phyloP scores from a whole-genome alignment of 768 basidiomycete species.

The Floccularia luteovirens region DNA sequence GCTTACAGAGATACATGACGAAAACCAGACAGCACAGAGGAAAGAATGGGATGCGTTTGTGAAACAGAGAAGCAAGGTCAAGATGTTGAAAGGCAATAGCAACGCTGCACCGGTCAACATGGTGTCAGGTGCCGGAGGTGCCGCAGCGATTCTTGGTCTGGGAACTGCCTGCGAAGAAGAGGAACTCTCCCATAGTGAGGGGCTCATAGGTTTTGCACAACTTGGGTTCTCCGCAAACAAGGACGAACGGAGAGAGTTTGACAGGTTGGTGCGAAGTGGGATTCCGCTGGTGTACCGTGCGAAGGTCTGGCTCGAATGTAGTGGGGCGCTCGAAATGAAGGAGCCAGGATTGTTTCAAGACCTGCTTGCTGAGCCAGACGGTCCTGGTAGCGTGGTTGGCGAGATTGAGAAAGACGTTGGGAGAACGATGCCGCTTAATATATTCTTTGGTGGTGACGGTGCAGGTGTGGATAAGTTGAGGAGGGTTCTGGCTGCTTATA shows the following conservation, averaged over 20 bases:
- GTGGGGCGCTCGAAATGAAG: constrained; percentile 60
- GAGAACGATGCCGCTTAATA: constrained; percentile 86
- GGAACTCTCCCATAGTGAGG: constrained; percentile 75
- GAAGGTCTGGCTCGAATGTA: constrained; percentile 91
- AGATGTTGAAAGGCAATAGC: constrained; percentile 21
- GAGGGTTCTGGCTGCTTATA: constrained; percentile 86
- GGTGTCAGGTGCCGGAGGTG: constrained; percentile 25
- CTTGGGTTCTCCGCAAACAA: constrained; percentile 72
- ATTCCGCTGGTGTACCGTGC: constrained; percentile 85
- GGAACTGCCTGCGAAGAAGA: constrained; percentile 59
- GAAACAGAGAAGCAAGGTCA: constrained; percentile 50
- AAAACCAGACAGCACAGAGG: constrained; percentile 57
- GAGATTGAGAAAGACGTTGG: constrained; percentile 98
- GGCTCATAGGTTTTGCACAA: constrained; percentile 86
- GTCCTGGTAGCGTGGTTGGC: constrained; percentile 38
- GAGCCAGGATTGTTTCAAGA: background rate
- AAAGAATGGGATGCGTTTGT: constrained; percentile 90
- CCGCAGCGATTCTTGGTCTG: constrained; percentile 63
- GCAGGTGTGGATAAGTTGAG: constrained; percentile 89
- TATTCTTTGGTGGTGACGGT: constrained; percentile 97
- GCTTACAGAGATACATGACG: constrained; percentile 78
- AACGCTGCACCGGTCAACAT: constrained; percentile 16
- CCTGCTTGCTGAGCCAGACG: constrained; percentile 28
- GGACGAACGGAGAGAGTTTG: constrained; percentile 75
- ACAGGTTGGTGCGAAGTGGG: constrained; percentile 72